Percentiles rank a stretch among this genome's conserved stretches.
phyloP scores from a whole-genome alignment of 192 early-diverging fungal genomes.

The Backusella circina region DNA sequence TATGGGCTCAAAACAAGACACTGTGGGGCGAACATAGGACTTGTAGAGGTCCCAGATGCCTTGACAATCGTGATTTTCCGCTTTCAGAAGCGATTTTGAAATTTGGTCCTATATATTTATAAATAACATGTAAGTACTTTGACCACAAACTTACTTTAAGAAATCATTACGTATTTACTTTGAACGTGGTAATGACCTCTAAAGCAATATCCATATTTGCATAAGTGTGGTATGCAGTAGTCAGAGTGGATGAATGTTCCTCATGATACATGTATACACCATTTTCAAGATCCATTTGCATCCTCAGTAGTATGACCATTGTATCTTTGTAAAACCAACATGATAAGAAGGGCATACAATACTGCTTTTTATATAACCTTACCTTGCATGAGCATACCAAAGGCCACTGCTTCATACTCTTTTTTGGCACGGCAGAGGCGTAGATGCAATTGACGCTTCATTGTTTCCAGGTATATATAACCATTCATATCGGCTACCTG shows the following conservation, averaged over 20 bases:
- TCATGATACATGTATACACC: constrained; percentile 10
- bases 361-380: not conserved
- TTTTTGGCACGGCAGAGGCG: not conserved
- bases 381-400: constrained; percentile 11
- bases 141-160: not conserved
- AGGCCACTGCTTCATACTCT: not conserved
- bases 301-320: not conserved
- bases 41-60: no score
- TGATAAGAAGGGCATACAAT: not conserved
- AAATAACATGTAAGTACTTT: constrained; percentile 1
- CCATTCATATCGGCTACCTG: no score
- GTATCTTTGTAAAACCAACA: not conserved
- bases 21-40: no score
- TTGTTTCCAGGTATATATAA: no score
- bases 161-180: constrained; percentile 3
- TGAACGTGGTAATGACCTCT: not conserved
- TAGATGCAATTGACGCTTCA: constrained; percentile 12
- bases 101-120: not conserved
- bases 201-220: constrained; percentile 2
- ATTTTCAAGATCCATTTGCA: constrained; percentile 4
- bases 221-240: constrained; percentile 1
- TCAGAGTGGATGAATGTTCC: not conserved
- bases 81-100: no score
- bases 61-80: no score
- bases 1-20: no score